These are phyloP conservation scores for Cardamine chenopodiifolia DNA, from an alignment of 345 rosid species.

Conservation along the genomic window DNA sequence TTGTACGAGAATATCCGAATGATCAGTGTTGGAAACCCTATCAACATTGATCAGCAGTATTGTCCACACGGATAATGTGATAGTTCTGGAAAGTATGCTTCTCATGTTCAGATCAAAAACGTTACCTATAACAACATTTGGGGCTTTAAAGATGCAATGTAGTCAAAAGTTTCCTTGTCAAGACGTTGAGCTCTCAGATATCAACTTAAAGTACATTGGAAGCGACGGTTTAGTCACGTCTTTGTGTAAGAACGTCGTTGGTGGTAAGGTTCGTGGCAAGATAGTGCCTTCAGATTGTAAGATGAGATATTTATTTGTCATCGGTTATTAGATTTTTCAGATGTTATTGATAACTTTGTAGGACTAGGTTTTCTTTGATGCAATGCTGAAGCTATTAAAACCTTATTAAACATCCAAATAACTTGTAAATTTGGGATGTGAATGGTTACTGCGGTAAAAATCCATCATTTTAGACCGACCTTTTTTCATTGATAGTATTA, in stretches of 20 bases:
- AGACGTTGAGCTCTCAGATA: slow-evolving; percentile 39
- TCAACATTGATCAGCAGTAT: slow-evolving; percentile 41
- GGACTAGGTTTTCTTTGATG: not conserved
- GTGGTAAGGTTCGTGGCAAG: slow-evolving; percentile 34
- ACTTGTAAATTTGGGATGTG: slow-evolving; percentile 23
- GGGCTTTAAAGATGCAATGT: slow-evolving; percentile 49
- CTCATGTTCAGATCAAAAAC: slow-evolving; percentile 47
- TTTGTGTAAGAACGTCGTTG: slow-evolving; percentile 43
- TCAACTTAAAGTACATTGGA: slow-evolving; percentile 24
- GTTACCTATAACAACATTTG: slow-evolving; percentile 37
- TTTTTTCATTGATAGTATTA: not conserved
- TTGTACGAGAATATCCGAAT: slow-evolving; percentile 39
- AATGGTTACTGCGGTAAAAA: not conserved
- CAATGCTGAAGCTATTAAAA: not conserved
- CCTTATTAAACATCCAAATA: slow-evolving; percentile 16
- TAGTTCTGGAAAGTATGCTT: slow-evolving; percentile 24
- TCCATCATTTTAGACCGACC: not conserved
- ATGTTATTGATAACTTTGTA: not conserved
- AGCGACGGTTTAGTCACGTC: slow-evolving; percentile 30
- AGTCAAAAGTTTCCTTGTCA: slow-evolving; percentile 43
- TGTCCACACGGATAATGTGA: slow-evolving; percentile 40
- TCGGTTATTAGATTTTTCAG: not conserved
- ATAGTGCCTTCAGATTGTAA: slow-evolving; percentile 28
- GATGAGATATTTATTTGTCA: slow-evolving; percentile 11
- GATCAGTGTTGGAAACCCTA: slow-evolving; percentile 39